Percentiles rank a stretch among this genome's conserved stretches.
Evolutionary conservation across 2,329 filamentous ascomycete species (phyloP).

Genomic region (Arthroderma sp.): DNA sequence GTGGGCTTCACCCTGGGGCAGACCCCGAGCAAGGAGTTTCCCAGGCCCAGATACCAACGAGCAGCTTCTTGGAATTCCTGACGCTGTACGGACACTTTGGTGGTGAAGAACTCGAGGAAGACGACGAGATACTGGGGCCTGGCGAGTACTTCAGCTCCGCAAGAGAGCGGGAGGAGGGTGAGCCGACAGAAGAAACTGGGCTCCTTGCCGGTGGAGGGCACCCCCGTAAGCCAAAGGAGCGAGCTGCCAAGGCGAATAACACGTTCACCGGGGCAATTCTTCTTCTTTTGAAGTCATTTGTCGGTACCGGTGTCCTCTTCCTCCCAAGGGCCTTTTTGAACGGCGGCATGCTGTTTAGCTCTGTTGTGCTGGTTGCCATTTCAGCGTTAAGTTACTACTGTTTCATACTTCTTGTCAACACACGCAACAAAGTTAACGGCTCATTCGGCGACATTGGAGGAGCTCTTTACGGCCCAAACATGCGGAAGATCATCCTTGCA

Average conservation of each 20-base stretch:
- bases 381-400: slow-evolving; percentile 89
- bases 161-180: slow-evolving; percentile 46
- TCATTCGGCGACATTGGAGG: slow-evolving; percentile 97
- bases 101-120: slow-evolving; percentile 90
- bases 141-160: slow-evolving; percentile 65
- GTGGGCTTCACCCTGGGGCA: slow-evolving; percentile 27
- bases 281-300: slow-evolving; percentile 90
- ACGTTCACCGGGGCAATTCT: slow-evolving; percentile 67
- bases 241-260: slow-evolving; percentile 61
- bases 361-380: slow-evolving; percentile 73
- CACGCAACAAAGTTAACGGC: slow-evolving; percentile 71
- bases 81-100: slow-evolving; percentile 95
- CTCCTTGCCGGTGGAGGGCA: slow-evolving; percentile 62
- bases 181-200: slow-evolving; percentile 78
- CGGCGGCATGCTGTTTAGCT: slow-evolving; percentile 94
- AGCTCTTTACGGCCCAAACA: slow-evolving; percentile 77
- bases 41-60: slow-evolving; percentile 61
- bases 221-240: slow-evolving; percentile 62
- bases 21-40: slow-evolving; percentile 20
- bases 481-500: slow-evolving; percentile 72
- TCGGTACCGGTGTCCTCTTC: slow-evolving; percentile 90
- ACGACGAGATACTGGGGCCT: slow-evolving; percentile 74
- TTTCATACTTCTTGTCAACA: slow-evolving; percentile 84
- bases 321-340: slow-evolving; percentile 86
- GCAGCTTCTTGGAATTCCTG: slow-evolving; percentile 89